Evolutionary conservation across 2,329 filamentous ascomycete genomes (phyloP).

Genomic region (Plenodomus lindquistii): DNA sequence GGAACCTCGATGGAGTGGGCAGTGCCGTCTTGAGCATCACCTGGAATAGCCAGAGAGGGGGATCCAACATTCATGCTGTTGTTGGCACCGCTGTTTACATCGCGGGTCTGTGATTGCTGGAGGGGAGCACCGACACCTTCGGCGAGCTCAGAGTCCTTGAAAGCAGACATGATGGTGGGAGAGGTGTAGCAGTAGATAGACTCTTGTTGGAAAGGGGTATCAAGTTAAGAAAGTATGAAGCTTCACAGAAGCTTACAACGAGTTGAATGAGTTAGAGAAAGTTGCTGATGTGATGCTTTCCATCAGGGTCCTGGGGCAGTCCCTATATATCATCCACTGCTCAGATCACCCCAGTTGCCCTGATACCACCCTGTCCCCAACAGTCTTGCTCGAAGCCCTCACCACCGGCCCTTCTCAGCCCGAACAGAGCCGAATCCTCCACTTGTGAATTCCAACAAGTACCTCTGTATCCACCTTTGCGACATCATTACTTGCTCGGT

Average conservation of each 20-base stretch:
- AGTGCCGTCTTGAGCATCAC: slow-evolving; percentile 40
- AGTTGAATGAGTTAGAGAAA: background rate
- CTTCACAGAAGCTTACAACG: slow-evolving; percentile 8
- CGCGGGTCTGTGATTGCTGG: slow-evolving; percentile 9
- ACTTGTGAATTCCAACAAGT: slow-evolving; percentile 24
- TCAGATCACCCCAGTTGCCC: slow-evolving; percentile 18
- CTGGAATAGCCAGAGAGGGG: slow-evolving; percentile 40
- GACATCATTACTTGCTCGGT: slow-evolving; percentile 30
- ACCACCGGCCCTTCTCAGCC: slow-evolving; percentile 14
- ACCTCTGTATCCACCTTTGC: slow-evolving; percentile 31
- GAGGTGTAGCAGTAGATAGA: slow-evolving; percentile 4
- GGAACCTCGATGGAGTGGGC: slow-evolving; percentile 67
- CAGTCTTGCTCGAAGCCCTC: slow-evolving; percentile 18
- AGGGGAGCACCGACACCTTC: background rate
- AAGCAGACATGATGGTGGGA: slow-evolving; percentile 54
- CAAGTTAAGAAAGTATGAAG: background rate
- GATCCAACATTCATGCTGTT: slow-evolving; percentile 31
- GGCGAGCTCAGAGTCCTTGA: slow-evolving; percentile 60
- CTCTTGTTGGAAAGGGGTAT: background rate
- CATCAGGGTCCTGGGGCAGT: slow-evolving; percentile 26
- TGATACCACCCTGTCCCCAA: slow-evolving; percentile 19
- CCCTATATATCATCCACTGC: slow-evolving; percentile 28
- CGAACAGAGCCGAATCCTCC: slow-evolving; percentile 27
- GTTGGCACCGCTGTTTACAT: slow-evolving; percentile 21
- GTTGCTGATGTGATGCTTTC: slow-evolving; percentile 7